Conservation (phyloP, 768 basidiomycete genomes). For the Candolleomyces efflorescens region DNA sequence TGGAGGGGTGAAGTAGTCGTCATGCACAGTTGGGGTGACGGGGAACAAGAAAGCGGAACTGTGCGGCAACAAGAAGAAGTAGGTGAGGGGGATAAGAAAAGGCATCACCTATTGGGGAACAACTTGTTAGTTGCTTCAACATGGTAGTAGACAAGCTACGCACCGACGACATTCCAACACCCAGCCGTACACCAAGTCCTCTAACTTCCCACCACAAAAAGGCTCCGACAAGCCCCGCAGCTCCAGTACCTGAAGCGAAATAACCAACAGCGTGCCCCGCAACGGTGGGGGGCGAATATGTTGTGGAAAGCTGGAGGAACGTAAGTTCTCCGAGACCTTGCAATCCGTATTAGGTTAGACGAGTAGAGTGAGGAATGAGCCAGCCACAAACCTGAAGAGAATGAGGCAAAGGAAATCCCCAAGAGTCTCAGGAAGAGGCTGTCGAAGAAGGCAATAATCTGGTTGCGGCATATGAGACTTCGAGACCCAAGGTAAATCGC, state of each 20-base stretch:
- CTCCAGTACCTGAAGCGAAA: constrained; percentile 93
- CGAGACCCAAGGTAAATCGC: neutral
- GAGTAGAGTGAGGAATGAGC: neutral
- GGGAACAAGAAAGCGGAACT: constrained; percentile 45
- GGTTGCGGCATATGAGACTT: neutral
- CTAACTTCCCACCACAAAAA: constrained; percentile 94
- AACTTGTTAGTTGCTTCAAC: constrained; percentile 1
- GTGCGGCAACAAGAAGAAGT: constrained; percentile 72
- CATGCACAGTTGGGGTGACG: constrained; percentile 30
- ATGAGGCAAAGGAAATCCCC: constrained; percentile 76
- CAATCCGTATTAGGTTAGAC: neutral
- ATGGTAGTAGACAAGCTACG: constrained; percentile 19
- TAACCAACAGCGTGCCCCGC: constrained; percentile 87
- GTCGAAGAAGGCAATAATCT: constrained; percentile 79
- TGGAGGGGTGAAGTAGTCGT: constrained; percentile 30
- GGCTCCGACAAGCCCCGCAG: constrained; percentile 89
- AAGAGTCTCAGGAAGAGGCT: constrained; percentile 64
- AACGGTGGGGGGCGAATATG: constrained; percentile 62
- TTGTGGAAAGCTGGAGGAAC: constrained; percentile 89
- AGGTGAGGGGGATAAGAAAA: constrained; percentile 71
- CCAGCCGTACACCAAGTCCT: constrained; percentile 74
- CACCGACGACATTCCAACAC: constrained; percentile 82
- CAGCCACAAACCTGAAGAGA: constrained; percentile 63
- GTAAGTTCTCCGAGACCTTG: constrained; percentile 91
- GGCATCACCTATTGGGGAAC: constrained; percentile 63